Conservation (phyloP, 2,329 filamentous ascomycete species). For the Penicillium sp. region DNA sequence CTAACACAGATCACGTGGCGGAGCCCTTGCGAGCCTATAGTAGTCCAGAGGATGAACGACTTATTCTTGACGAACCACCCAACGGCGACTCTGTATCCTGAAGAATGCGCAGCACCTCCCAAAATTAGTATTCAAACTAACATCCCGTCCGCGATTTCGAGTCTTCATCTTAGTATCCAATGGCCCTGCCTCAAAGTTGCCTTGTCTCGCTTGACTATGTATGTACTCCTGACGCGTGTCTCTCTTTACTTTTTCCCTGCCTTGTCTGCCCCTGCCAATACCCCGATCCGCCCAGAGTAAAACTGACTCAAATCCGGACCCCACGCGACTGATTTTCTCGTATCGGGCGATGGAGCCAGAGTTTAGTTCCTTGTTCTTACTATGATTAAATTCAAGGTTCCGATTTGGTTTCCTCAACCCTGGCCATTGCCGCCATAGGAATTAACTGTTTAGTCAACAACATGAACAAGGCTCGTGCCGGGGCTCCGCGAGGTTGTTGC, state of each 20-base stretch:
- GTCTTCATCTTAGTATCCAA: background rate
- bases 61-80: background rate
- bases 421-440: background rate
- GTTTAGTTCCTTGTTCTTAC: background rate
- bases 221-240: background rate
- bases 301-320: background rate
- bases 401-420: too few species aligned
- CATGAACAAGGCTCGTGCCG: background rate
- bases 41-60: background rate
- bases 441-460: background rate
- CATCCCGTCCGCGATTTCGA: background rate
- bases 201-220: background rate
- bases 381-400: background rate
- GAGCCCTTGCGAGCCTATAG: background rate
- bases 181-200: background rate
- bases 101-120: background rate
- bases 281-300: background rate
- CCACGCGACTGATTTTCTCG: background rate
- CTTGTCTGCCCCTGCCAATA: background rate
- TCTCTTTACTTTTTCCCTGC: background rate
- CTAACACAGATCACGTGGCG: constrained; percentile 8
- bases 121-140: background rate
- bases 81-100: background rate
- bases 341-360: background rate
- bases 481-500: background rate